These are phyloP conservation scores for Larix kaempferi DNA, from an alignment of 75 land plant genomes.

Conservation along the genomic window DNA sequence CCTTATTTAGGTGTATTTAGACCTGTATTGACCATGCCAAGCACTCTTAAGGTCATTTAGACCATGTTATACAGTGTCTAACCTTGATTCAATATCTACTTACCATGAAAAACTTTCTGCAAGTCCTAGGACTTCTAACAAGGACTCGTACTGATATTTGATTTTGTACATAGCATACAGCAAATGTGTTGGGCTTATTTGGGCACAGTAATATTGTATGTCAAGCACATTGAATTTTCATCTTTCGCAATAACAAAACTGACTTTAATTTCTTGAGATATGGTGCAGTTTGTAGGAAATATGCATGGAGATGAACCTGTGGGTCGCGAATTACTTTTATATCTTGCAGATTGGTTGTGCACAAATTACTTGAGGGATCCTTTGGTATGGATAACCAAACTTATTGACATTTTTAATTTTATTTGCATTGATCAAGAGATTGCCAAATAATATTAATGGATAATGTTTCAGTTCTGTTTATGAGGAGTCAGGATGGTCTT, in stretches of 20 bases:
- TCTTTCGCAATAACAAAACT: neutral
- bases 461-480: neutral
- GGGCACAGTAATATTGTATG: no score
- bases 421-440: slow-evolving; percentile 4
- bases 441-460: neutral
- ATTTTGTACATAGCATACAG: no score
- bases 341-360: slow-evolving; percentile 91
- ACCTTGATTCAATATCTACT: no score
- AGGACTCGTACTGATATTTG: no score
- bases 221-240: neutral
- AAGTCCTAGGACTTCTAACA: no score
- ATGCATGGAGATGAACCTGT: slow-evolving; percentile 99
- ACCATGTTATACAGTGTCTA: no score
- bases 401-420: neutral
- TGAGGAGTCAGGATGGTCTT: neutral
- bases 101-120: no score
- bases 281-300: slow-evolving; percentile 86
- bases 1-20: no score
- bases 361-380: slow-evolving; percentile 76
- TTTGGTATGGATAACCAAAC: slow-evolving; percentile 44
- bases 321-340: slow-evolving; percentile 80
- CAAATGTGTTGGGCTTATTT: no score
- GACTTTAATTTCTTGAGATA: neutral
- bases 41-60: no score
- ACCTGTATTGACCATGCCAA: no score